Percentiles rank a stretch among this genome's conserved stretches.
These are phyloP conservation scores for Penicillium occitanis DNA, from an alignment of 2,329 filamentous ascomycete species.

Conservation along the genomic window DNA sequence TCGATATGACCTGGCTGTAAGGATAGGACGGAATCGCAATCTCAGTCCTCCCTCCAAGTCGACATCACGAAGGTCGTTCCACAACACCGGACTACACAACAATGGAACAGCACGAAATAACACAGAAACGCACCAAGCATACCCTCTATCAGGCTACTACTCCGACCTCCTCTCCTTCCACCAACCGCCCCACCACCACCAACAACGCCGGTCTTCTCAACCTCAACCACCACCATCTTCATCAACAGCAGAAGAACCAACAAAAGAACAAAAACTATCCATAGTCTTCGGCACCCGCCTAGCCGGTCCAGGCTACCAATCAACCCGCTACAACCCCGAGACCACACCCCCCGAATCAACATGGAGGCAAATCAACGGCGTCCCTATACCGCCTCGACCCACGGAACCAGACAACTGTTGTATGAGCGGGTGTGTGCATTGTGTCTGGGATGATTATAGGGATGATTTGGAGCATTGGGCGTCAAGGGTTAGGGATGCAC, in stretches of 20 bases:
- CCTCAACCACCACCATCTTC: constrained; percentile 27
- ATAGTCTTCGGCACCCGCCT: constrained; percentile 82
- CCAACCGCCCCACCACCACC: constrained; percentile 26
- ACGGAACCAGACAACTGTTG: constrained; percentile 96
- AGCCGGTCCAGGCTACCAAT: constrained; percentile 69
- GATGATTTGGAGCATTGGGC: constrained; percentile 94
- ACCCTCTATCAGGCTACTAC: constrained; percentile 48
- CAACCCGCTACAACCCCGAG: constrained; percentile 54
- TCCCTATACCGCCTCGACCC: constrained; percentile 79
- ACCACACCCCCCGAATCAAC: constrained; percentile 60
- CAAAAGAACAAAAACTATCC: constrained; percentile 52
- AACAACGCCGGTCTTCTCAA: constrained; percentile 19
- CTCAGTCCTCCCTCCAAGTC: constrained; percentile 18
- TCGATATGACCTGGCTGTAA: background rate
- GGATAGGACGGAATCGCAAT: background rate
- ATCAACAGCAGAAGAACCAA: background rate
- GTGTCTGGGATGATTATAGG: constrained; percentile 88
- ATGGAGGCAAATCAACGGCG: constrained; percentile 65
- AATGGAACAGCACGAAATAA: background rate
- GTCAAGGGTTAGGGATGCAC: constrained; percentile 62
- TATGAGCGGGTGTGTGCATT: constrained; percentile 98
- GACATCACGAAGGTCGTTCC: constrained; percentile 11
- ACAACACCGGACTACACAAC: background rate
- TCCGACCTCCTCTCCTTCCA: constrained; percentile 39
- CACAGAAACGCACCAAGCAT: constrained; percentile 31